Conservation (phyloP, 2,329 filamentous ascomycete genomes). For the Chalaropsis thielavioides region DNA sequence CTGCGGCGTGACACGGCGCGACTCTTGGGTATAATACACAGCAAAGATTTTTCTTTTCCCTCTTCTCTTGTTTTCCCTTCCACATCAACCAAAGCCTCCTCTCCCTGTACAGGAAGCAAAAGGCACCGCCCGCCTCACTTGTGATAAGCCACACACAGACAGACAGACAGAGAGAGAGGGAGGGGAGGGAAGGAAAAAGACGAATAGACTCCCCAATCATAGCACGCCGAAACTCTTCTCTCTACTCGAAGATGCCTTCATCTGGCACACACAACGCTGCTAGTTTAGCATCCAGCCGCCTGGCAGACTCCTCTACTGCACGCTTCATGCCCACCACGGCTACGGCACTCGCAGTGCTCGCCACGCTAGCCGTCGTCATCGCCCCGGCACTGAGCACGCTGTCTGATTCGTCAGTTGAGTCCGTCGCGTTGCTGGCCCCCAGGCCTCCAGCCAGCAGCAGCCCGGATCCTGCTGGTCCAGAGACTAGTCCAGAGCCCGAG, state of each 20-base stretch:
- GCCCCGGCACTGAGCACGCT: slow-evolving; percentile 34
- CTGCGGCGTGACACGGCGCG: neutral
- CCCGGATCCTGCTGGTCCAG: slow-evolving; percentile 19
- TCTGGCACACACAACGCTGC: slow-evolving; percentile 39
- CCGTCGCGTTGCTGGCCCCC: slow-evolving; percentile 20
- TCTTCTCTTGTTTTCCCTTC: neutral
- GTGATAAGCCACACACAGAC: neutral
- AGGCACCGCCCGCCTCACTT: neutral
- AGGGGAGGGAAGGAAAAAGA: neutral
- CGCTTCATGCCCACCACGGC: slow-evolving; percentile 38
- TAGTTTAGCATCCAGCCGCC: slow-evolving; percentile 47
- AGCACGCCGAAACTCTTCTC: neutral
- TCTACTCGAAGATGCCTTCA: slow-evolving; percentile 30
- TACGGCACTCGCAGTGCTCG: slow-evolving; percentile 29
- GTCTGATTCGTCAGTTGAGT: slow-evolving; percentile 31
- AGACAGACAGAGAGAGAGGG: neutral
- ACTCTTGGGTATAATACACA: slow-evolving; percentile 8
- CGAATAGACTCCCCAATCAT: neutral
- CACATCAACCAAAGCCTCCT: neutral
- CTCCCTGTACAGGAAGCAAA: too few species aligned
- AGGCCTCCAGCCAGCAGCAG: slow-evolving; percentile 20
- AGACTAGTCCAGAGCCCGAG: slow-evolving; percentile 8
- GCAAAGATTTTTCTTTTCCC: neutral
- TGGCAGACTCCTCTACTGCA: slow-evolving; percentile 44
- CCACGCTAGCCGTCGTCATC: slow-evolving; percentile 30